Evolutionary conservation across 192 early-diverging fungal genomes (phyloP), one percentile per base, ranked within the genome.

Genomic region (Backusella liffmaniae): DNA sequence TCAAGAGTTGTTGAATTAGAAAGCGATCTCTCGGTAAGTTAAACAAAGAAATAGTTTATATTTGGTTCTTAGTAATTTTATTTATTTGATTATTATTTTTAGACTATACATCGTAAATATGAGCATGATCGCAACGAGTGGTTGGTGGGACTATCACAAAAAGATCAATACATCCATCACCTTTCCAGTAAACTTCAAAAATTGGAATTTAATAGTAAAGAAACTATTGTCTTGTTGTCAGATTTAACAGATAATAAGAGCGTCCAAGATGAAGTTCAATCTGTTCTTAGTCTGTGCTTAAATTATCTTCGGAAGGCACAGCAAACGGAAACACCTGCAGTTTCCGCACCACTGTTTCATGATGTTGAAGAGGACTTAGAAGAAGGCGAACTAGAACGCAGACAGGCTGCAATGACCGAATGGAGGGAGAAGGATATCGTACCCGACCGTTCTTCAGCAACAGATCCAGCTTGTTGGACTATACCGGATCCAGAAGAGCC

Each of bases 101-200:
- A 86, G 85, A 78, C 76, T 15, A 86, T 86, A 73, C 80, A 84
- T 67, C 75, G 78, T 34, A 74, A 81, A 72, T 84, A 86, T 70
- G 85, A 86, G 74, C 78, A 82, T 49, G 85, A 86, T 77, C 77
- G 85, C 8, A 78, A 80, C 51, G 80, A 84, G 36, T 82, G 83
- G 78, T 70, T 86, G 44, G 79, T 82, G 35, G 85, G 83, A 13
- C 73, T 86, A 18, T 81, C 80, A 32, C 83, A 86, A 74, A 86
- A 84, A 68, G 85, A 86, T 44, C 77, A 82, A 56, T 84, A 82
- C 37, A 84, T 86, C 29, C 80, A 86, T 53, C 74, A 80, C 36
- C 66, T 86, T 18, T 79, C 83, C 49, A 84, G 79, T 9, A 82
- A 84, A 70, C 46, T 84, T 30, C 80, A 84, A 36, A 65, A 77